phyloP scores from a whole-genome alignment of 1,284 basidiomycete species.

The Rhizoctonia solani region DNA sequence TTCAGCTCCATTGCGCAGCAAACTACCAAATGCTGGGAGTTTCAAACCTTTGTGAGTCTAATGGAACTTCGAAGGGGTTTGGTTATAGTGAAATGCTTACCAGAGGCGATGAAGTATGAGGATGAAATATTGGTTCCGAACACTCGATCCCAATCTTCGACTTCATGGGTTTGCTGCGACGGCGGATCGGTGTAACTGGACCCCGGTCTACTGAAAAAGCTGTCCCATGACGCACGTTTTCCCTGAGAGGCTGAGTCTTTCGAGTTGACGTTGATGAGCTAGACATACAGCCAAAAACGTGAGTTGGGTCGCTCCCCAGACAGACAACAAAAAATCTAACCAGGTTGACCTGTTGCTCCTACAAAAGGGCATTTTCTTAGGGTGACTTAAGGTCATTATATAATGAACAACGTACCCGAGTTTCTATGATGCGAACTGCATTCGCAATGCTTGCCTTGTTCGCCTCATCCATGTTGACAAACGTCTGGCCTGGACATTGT shows the following conservation, averaged over 20 bases:
- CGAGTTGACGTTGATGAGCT: slow-evolving; percentile 30
- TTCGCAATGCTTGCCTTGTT: slow-evolving; percentile 32
- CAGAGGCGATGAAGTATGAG: slow-evolving; percentile 32
- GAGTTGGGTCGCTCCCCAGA: background rate
- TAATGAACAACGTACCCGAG: slow-evolving; percentile 1
- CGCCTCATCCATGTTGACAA: slow-evolving; percentile 29
- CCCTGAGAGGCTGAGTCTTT: slow-evolving; percentile 5
- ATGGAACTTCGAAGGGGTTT: background rate
- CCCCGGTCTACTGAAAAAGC: slow-evolving; percentile 16
- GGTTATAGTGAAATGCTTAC: background rate
- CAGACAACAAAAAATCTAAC: background rate
- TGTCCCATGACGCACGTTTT: slow-evolving; percentile 24
- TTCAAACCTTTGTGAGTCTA: background rate
- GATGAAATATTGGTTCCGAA: slow-evolving; percentile 32
- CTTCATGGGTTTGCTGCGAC: slow-evolving; percentile 20
- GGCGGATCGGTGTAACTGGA: slow-evolving; percentile 1
- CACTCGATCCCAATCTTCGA: slow-evolving; percentile 31
- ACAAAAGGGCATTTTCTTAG: background rate
- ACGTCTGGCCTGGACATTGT: slow-evolving; percentile 22
- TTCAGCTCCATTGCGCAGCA: slow-evolving; percentile 12
- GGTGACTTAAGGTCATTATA: background rate
- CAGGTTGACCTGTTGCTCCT: slow-evolving; percentile 25
- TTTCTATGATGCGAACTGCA: slow-evolving; percentile 7
- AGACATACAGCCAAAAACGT: background rate
- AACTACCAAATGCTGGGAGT: background rate